Percentiles rank a stretch among this genome's conserved stretches.
These are phyloP conservation scores for Sarocladium oryzae DNA, from an alignment of 2,329 filamentous ascomycete species.

Conservation along the genomic window DNA sequence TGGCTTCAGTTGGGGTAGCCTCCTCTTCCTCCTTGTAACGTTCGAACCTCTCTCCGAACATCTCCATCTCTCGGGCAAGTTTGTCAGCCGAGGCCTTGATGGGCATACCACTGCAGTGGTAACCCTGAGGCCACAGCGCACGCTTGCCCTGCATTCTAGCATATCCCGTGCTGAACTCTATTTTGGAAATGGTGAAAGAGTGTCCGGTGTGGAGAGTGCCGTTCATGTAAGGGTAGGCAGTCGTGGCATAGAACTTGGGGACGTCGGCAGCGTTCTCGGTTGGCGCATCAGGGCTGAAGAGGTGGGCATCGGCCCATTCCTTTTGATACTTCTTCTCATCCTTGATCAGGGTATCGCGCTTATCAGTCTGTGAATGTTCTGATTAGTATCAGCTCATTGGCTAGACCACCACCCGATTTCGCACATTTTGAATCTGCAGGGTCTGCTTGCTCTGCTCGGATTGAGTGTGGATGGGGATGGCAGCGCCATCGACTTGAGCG, in stretches of 20 bases:
- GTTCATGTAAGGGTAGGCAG: constrained; percentile 65
- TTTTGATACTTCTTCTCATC: constrained; percentile 90
- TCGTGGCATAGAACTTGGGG: constrained; percentile 80
- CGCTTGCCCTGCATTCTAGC: constrained; percentile 87
- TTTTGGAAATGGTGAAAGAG: constrained; percentile 84
- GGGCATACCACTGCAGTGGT: constrained; percentile 90
- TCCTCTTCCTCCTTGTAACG: constrained; percentile 59
- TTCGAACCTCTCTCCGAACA: constrained; percentile 84
- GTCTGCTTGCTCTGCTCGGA: constrained; percentile 8
- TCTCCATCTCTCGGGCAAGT: constrained; percentile 78
- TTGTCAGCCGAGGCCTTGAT: constrained; percentile 98
- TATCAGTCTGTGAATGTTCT: constrained; percentile 58
- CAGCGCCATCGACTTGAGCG: constrained; percentile 10
- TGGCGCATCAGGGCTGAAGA: constrained; percentile 86
- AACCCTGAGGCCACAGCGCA: constrained; percentile 83
- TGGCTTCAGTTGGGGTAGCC: constrained; percentile 39
- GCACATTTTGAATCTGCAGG: constrained; percentile 6
- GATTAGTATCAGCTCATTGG: background rate
- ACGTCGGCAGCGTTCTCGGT: constrained; percentile 71
- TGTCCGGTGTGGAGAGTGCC: constrained; percentile 86
- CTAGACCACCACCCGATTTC: background rate
- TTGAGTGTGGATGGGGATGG: constrained; percentile 7
- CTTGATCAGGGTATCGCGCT: constrained; percentile 73
- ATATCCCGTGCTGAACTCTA: constrained; percentile 85
- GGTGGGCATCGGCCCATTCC: constrained; percentile 41